Evolutionary conservation across 495 filamentous ascomycete species (phyloP), one percentile per base, ranked within the genome.

Genomic region (Penicillium verhagenii): DNA sequence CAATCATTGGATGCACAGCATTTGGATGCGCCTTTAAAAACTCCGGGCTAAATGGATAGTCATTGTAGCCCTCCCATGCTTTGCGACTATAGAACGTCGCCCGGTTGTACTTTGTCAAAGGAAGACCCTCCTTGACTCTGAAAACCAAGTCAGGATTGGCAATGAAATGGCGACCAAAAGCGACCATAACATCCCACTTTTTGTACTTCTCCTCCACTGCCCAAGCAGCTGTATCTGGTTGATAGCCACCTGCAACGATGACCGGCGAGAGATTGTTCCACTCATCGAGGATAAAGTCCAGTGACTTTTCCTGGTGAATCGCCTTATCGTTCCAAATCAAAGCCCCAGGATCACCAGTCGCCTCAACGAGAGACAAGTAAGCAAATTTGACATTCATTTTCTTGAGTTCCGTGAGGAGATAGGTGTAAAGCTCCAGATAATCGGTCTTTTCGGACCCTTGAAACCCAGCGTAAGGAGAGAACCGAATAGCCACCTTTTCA

Each of bases 101-200:
- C 19, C 49, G 23, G 25, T 52, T 52, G 24, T 52, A 52, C 20
- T 21, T 21, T 7, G 49, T 24, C 23, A 52, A 16, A 5, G 49
- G 49, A 19, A 52, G 42, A 89, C 75, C 81, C 29, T 85, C 64
- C 59, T 74, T 62, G 10, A 90, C 52, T 52, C 82, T 70, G 56
- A 82, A 87, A 4, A 79, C 72, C 54, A 92, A 60, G 65, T 91
- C 87, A 1, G 88, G 87, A 40, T 80, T 91, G 49, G 83, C 73
- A 54, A 90, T 83, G 62, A 84, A 92, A 43, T 74, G 75, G n/a
- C 82, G 64, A 21, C 86, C 86, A 66, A 86, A 89, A 3, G 75
- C 77, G 33, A 81, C 64, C 0, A 72, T 72, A 19, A 84, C 64
- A 28, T 86, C 69, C 50, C 72, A 67, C 23, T 76, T 73, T 47